Conservation (phyloP, 179 eudicot genomes). For the Beta corolliflora region DNA sequence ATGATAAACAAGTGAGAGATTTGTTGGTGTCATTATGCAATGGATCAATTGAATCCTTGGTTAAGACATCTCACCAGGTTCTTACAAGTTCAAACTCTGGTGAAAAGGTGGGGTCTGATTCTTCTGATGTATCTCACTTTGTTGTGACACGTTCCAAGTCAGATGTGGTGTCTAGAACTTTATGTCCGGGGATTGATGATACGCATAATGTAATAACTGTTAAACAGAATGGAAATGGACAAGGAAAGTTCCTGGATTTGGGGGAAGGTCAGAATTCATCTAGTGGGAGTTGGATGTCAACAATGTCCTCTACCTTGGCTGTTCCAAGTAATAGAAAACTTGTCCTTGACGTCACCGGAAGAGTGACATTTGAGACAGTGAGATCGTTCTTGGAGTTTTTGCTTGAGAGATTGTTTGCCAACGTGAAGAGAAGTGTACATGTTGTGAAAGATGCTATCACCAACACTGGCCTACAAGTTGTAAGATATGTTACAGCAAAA, state of each 20-base stretch:
- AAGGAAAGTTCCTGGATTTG: not conserved
- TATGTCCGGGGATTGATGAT: conserved; percentile 24
- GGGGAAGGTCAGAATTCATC: conserved; percentile 18
- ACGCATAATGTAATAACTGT: conserved; percentile 18
- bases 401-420: conserved; percentile 45
- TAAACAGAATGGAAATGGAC: conserved; percentile 18
- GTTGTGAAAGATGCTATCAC: conserved; percentile 47
- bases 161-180: conserved; percentile 27
- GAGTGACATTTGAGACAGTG: conserved; percentile 70
- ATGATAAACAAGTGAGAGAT: conserved; percentile 66
- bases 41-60: conserved; percentile 73
- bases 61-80: conserved; percentile 71
- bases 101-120: conserved; percentile 1
- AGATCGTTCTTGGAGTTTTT: conserved; percentile 66
- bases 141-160: conserved; percentile 32
- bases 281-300: conserved; percentile 45
- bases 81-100: conserved; percentile 32
- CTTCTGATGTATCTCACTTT: conserved; percentile 24
- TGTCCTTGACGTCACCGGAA: conserved; percentile 76
- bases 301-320: conserved; percentile 67
- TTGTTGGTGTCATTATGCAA: conserved; percentile 60
- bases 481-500: conserved; percentile 47
- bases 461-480: conserved; percentile 48
- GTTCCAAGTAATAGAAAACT: conserved; percentile 68
- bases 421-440: conserved; percentile 43